These are phyloP conservation scores for Ilyonectria mors-panacis DNA, from an alignment of 2,329 filamentous ascomycete genomes.

Conservation along the genomic window DNA sequence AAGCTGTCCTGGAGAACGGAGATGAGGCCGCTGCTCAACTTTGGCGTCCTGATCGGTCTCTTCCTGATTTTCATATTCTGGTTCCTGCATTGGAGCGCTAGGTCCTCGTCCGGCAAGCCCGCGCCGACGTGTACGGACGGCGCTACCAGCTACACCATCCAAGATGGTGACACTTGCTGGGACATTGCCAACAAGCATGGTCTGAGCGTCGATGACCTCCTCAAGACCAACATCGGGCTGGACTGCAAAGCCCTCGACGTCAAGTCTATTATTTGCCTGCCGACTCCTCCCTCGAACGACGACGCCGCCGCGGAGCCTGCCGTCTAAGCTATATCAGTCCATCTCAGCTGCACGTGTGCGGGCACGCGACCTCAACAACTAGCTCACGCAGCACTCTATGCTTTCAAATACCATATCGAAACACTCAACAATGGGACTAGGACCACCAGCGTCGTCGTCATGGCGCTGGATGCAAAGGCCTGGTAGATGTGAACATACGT, in stretches of 20 bases:
- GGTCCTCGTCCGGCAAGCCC: conserved; percentile 33
- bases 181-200: conserved; percentile 61
- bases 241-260: conserved; percentile 63
- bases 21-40: conserved; percentile 70
- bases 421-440: neutral
- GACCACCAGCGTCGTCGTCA: neutral
- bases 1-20: conserved; percentile 65
- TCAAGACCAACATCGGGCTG: conserved; percentile 61
- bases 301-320: conserved; percentile 7
- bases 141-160: conserved; percentile 56
- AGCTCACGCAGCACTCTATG: conserved; percentile 16
- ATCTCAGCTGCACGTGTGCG: conserved; percentile 3
- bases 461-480: conserved; percentile 17
- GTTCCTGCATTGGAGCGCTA: conserved; percentile 58
- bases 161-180: conserved; percentile 68
- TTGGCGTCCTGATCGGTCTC: conserved; percentile 67
- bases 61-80: conserved; percentile 66
- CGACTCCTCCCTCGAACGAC: conserved; percentile 40
- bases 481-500: conserved; percentile 21
- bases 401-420: neutral
- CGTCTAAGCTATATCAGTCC: neutral
- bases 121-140: conserved; percentile 49
- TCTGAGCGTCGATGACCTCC: conserved; percentile 62
- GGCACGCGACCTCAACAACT: conserved; percentile 8
- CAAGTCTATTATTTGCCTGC: conserved; percentile 63